Evolutionary conservation across 2,329 filamentous ascomycete genomes (phyloP).

Genomic region (Trichoderma koningii): DNA sequence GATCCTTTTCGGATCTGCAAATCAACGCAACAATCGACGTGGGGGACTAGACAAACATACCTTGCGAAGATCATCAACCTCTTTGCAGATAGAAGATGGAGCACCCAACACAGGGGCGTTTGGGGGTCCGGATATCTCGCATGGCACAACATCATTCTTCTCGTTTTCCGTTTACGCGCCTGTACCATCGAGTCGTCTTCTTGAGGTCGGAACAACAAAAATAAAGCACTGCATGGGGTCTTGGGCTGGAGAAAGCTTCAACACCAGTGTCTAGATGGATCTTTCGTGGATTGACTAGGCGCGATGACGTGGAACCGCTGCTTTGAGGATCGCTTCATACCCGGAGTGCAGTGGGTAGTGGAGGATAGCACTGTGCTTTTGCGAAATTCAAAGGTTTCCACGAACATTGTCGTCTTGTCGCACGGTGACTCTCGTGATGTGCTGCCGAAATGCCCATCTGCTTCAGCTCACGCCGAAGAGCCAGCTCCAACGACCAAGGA

Average conservation of each 20-base stretch:
- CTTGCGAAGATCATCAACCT: conserved; percentile 50
- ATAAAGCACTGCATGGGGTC: conserved; percentile 54
- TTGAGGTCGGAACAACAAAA: conserved; percentile 44
- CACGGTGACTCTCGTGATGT: conserved; percentile 11
- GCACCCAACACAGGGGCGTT: conserved; percentile 69
- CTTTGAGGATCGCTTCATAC: conserved; percentile 66
- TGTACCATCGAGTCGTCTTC: conserved; percentile 50
- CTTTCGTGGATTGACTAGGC: conserved; percentile 44
- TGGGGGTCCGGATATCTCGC: conserved; percentile 83
- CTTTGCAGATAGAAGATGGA: conserved; percentile 74
- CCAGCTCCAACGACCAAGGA: background rate
- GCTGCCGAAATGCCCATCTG: background rate
- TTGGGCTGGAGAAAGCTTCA: conserved; percentile 61
- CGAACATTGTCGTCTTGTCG: conserved; percentile 30
- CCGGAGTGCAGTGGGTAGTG: conserved; percentile 52
- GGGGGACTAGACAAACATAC: conserved; percentile 51
- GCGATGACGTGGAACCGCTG: conserved; percentile 64
- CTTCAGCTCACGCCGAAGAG: background rate
- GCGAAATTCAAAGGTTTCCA: conserved; percentile 64
- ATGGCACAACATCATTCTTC: conserved; percentile 55
- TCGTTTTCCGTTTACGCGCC: conserved; percentile 50
- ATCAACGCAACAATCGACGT: conserved; percentile 50
- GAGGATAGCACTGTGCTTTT: conserved; percentile 56
- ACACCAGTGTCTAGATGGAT: conserved; percentile 55
- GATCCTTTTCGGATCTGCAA: conserved; percentile 62